Evolutionary conservation across 2,329 filamentous ascomycete species (phyloP), one percentile per base, ranked within the genome.

Genomic region (Aschersonia sp.): DNA sequence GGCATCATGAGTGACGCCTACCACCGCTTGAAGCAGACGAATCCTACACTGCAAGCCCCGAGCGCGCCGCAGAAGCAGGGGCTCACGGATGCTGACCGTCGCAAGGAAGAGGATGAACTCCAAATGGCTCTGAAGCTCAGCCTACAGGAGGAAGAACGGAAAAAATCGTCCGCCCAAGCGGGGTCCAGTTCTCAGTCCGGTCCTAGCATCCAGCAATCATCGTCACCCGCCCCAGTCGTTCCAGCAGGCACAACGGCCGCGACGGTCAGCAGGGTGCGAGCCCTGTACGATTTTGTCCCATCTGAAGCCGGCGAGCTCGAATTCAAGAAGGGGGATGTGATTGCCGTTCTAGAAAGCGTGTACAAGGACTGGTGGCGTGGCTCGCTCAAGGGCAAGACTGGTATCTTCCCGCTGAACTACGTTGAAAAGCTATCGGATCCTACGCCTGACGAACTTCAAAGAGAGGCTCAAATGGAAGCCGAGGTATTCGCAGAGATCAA

Each of bases 291-390:
- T 64, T 98, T 98, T 64, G 82, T 85, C 46, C 91, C 92, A 2
- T 94, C 89, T 0, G 92, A 98, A 64, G 80, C 89, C 0, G 92
- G 91, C 45, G 92, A 98, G 69, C 73, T 98, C 52, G 89, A 94
- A 56, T 98, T 98, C 65, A 85, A 89, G 56, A 95, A 94, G 68
- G 91, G 92, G 31, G 92, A 98, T 62, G 84, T 97, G 41, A 98
- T 98, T 63, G 91, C 92, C 1, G 92, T 98, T 12, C 74, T 98
- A 41, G 92, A 97, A 66, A 96, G 89, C 1, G 92, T 97, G 2
- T 98, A 94, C 70, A 98, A 97, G 66, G 92, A 98, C 65, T 98
- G 92, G 92, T 98, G 92, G 92, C 91, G 94, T 57, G 92, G 92
- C 1, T 94, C 89, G 42, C 71, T 98, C 50, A 82, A 89, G 61